Evolutionary conservation across 2,329 filamentous ascomycete species (phyloP).

Genomic region (Fusarium humuli): DNA sequence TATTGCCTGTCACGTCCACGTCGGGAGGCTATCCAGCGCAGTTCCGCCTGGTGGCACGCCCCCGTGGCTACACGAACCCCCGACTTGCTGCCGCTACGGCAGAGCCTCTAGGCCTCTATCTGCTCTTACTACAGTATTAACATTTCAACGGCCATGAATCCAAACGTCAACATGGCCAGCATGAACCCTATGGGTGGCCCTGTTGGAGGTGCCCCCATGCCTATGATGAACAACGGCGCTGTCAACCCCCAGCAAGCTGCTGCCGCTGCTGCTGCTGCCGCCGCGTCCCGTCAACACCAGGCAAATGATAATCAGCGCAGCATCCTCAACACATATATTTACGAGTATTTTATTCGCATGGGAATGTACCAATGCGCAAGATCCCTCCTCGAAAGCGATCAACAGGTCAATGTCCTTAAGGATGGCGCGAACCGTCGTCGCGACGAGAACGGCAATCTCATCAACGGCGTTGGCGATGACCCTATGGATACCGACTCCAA

Average conservation of each 20-base stretch:
- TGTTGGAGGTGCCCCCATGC: constrained; percentile 69
- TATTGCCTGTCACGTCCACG: constrained; percentile 50
- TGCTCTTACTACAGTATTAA: constrained; percentile 35
- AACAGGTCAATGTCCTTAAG: constrained; percentile 74
- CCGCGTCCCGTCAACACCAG: constrained; percentile 54
- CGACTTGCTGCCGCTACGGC: constrained; percentile 42
- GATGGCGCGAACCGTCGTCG: constrained; percentile 76
- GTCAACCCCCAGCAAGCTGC: constrained; percentile 50
- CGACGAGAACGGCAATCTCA: constrained; percentile 73
- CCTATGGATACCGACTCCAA: constrained; percentile 86
- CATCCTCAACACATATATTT: constrained; percentile 86
- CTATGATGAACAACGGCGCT: constrained; percentile 74
- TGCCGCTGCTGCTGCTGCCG: constrained; percentile 48
- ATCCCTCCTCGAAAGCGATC: constrained; percentile 73
- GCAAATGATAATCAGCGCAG: constrained; percentile 63
- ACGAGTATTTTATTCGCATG: constrained; percentile 90
- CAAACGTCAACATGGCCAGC: constrained; percentile 72
- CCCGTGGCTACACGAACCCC: constrained; percentile 49
- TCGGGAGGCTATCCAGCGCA: constrained; percentile 50
- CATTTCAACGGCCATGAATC: constrained; percentile 63
- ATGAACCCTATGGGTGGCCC: constrained; percentile 78
- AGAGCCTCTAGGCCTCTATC: constrained; percentile 42
- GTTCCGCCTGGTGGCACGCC: constrained; percentile 51
- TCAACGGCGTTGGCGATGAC: constrained; percentile 78
- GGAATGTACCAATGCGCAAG: constrained; percentile 87